These are phyloP conservation scores for Trichophyton mentagrophytes DNA, from an alignment of 2,329 filamentous ascomycete species.

Conservation along the genomic window DNA sequence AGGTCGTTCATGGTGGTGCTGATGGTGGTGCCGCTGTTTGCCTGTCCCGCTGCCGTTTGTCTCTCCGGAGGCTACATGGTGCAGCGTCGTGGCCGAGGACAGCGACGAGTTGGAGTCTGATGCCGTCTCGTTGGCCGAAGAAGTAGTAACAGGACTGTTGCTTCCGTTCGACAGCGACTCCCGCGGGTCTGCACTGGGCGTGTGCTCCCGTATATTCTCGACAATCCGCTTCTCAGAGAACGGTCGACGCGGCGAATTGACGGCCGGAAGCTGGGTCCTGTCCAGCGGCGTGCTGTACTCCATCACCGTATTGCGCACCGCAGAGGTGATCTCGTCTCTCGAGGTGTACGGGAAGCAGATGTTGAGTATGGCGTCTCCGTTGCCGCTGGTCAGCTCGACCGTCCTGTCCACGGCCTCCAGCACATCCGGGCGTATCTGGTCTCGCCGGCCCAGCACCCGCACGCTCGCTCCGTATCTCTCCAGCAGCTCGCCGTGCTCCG, in stretches of 20 bases:
- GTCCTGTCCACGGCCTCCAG: conserved; percentile 77
- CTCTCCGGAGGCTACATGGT: conserved; percentile 14
- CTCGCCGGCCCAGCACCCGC: conserved; percentile 69
- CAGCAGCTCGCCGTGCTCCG: conserved; percentile 83
- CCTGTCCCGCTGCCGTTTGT: conserved; percentile 19
- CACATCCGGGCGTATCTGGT: conserved; percentile 76
- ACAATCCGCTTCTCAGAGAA: conserved; percentile 84
- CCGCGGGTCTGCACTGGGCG: conserved; percentile 40
- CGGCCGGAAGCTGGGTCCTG: conserved; percentile 27
- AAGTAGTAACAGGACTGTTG: conserved; percentile 10
- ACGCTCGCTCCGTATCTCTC: conserved; percentile 86
- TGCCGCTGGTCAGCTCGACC: conserved; percentile 73
- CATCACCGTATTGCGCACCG: conserved; percentile 73
- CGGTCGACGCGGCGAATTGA: conserved; percentile 40
- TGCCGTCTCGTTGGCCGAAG: conserved; percentile 12
- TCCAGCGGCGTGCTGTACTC: conserved; percentile 67
- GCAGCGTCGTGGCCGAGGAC: conserved; percentile 39
- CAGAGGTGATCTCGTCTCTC: conserved; percentile 83
- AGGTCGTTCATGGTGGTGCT: too few species aligned
- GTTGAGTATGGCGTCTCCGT: conserved; percentile 69
- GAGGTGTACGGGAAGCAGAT: conserved; percentile 98
- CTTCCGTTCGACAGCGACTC: conserved; percentile 14
- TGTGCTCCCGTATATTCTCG: conserved; percentile 63
- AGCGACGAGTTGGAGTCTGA: conserved; percentile 20
- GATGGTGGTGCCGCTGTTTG: conserved; percentile 13